Conservation (phyloP, 495 filamentous ascomycete genomes). For the Neurospora sublineolata region DNA sequence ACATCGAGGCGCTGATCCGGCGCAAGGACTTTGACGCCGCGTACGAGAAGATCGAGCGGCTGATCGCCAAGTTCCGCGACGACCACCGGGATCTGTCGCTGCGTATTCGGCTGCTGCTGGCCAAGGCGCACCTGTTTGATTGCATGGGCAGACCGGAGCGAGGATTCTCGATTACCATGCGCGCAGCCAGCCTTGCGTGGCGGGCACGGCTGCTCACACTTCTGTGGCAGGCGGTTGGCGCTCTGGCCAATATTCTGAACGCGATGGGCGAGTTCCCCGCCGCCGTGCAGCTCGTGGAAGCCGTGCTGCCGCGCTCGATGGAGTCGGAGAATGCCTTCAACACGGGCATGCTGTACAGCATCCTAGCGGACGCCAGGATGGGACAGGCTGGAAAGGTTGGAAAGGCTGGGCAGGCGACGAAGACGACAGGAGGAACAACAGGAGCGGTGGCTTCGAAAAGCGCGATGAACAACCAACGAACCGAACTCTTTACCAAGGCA, state of each 20-base stretch:
- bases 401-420: conserved; percentile 9
- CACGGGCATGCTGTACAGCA: conserved; percentile 55
- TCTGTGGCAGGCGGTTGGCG: conserved; percentile 67
- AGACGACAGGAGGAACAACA: conserved; percentile 5
- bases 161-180: conserved; percentile 72
- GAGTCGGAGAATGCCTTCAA: conserved; percentile 60
- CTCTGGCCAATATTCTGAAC: conserved; percentile 56
- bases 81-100: conserved; percentile 64
- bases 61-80: conserved; percentile 52
- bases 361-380: conserved; percentile 75
- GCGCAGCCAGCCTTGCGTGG: conserved; percentile 68
- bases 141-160: conserved; percentile 61
- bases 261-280: conserved; percentile 65
- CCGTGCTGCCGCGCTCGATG: conserved; percentile 70
- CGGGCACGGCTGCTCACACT: conserved; percentile 57
- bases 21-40: conserved; percentile 51
- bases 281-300: conserved; percentile 52
- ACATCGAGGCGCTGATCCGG: conserved; percentile 61
- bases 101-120: conserved; percentile 60
- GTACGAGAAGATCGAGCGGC: conserved; percentile 53
- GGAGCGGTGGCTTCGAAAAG: no score
- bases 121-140: conserved; percentile 66
- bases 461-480: conserved; percentile 25
- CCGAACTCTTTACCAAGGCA: conserved; percentile 52
- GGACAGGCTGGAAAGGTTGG: conserved; percentile 55